These are phyloP conservation scores for Chytriomyces confervae DNA, from an alignment of 192 early-diverging fungal species.

Conservation along the genomic window DNA sequence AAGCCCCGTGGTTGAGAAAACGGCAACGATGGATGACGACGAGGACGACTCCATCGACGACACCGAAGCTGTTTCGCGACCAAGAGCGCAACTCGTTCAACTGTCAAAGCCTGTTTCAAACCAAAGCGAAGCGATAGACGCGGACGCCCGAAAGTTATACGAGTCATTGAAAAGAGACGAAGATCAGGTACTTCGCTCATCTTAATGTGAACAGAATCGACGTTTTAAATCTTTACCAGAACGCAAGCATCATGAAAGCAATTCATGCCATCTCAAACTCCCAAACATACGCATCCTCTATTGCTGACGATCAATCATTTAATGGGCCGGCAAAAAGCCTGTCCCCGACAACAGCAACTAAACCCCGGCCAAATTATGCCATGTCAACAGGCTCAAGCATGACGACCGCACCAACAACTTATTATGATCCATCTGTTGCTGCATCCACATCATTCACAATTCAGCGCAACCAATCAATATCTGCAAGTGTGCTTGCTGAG, in stretches of 20 bases:
- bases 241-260: neutral
- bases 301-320: neutral
- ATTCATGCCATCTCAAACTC: slow-evolving; percentile 1
- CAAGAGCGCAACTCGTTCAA: neutral
- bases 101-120: neutral
- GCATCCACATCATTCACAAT: neutral
- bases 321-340: too few species aligned
- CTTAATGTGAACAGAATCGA: neutral
- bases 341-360: neutral
- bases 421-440: slow-evolving; percentile 17
- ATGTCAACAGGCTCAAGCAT: slow-evolving; percentile 21
- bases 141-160: neutral
- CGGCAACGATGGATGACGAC: slow-evolving; percentile 19
- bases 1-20: neutral
- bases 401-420: slow-evolving; percentile 28
- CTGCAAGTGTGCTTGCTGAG: neutral
- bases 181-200: neutral
- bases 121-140: neutral
- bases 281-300: neutral
- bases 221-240: neutral
- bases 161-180: neutral
- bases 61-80: neutral
- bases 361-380: slow-evolving; percentile 8
- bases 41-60: slow-evolving; percentile 9
- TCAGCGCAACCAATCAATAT: neutral